phyloP scores from a whole-genome alignment of 257 asterid species.

The Gynochthodes officinalis region DNA sequence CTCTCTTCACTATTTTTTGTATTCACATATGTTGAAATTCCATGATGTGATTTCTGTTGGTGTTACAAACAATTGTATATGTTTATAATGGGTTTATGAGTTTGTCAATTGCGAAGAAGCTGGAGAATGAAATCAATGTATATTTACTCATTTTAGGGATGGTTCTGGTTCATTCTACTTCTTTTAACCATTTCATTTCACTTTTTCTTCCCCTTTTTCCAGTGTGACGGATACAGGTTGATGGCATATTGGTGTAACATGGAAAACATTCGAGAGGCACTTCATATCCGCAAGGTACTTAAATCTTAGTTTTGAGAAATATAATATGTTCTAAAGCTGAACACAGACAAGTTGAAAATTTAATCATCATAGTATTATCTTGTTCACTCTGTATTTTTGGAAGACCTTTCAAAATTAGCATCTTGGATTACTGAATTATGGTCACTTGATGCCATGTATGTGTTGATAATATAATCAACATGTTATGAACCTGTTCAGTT shows the following conservation, averaged over 20 bases:
- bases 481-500: background rate
- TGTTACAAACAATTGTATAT: background rate
- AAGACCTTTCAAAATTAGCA: background rate
- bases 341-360: background rate
- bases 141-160: background rate
- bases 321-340: conserved; percentile 1
- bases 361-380: background rate
- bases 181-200: background rate
- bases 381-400: background rate
- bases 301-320: background rate
- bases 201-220: background rate
- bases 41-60: background rate
- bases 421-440: no score
- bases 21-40: no score
- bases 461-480: background rate
- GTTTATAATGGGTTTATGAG: background rate
- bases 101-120: background rate
- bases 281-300: conserved; percentile 8
- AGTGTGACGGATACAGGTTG: conserved; percentile 7
- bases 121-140: background rate
- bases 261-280: conserved; percentile 11
- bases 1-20: background rate
- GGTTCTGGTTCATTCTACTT: background rate
- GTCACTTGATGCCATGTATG: background rate
- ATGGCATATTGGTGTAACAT: conserved; percentile 9